Percentiles rank a stretch among this genome's conserved stretches.
Conservation (phyloP, 305 asterid genomes). For the Monarda citriodora region DNA sequence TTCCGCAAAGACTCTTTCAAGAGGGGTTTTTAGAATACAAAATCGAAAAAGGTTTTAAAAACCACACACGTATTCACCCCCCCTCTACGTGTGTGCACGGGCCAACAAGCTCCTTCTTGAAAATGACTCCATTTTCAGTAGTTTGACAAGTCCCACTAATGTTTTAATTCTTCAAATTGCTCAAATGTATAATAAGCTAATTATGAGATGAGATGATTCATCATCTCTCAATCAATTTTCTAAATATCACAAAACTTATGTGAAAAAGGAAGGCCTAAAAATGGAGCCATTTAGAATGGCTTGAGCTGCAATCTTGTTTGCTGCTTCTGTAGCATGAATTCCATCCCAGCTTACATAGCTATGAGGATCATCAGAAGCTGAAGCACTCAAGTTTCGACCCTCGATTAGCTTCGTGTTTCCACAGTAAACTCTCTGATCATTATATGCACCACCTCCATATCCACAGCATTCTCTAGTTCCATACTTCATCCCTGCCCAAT, state of each 20-base stretch:
- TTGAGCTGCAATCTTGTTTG: slow-evolving; percentile 60
- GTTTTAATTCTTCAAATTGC: too few species aligned
- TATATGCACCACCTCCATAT: slow-evolving; percentile 69
- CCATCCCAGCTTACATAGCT: slow-evolving; percentile 87
- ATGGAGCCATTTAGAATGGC: slow-evolving; percentile 67
- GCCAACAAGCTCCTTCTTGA: too few species aligned
- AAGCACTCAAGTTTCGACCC: slow-evolving; percentile 44
- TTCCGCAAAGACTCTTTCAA: too few species aligned
- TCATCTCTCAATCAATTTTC: slow-evolving; percentile 30
- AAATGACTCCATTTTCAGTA: slow-evolving; percentile 1
- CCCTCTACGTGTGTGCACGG: too few species aligned
- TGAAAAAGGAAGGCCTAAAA: slow-evolving; percentile 67
- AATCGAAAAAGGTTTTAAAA: too few species aligned
- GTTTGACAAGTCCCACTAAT: too few species aligned
- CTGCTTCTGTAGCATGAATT: slow-evolving; percentile 82
- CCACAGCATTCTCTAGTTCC: slow-evolving; percentile 89
- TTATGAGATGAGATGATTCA: not conserved
- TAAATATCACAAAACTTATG: slow-evolving; percentile 46
- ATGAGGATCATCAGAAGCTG: slow-evolving; percentile 65
- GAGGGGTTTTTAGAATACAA: too few species aligned
- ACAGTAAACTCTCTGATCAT: slow-evolving; percentile 51
- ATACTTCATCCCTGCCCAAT: slow-evolving; percentile 50
- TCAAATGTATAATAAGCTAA: too few species aligned
- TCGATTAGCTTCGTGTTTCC: slow-evolving; percentile 51
- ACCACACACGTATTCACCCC: too few species aligned